phyloP scores from a whole-genome alignment of 2,329 filamentous ascomycete species.

The Dactylella cylindrospora region DNA sequence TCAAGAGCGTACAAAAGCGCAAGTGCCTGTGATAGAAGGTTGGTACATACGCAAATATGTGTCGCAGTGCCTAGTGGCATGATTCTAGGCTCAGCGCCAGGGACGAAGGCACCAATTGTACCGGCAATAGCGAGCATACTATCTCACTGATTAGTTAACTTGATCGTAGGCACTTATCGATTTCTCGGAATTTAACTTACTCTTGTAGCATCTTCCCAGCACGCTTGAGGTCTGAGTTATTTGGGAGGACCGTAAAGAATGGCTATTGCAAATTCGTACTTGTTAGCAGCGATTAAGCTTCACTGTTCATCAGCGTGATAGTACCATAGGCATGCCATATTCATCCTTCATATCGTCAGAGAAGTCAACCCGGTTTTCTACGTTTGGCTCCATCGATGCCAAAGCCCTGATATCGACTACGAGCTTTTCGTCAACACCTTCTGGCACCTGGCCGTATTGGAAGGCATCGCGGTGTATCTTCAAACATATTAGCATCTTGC shows the following conservation, averaged over 20 bases:
- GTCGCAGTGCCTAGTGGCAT: slow-evolving; percentile 45
- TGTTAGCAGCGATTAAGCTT: slow-evolving; percentile 16
- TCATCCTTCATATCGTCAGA: slow-evolving; percentile 42
- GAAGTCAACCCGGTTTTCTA: slow-evolving; percentile 43
- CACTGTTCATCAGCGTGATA: slow-evolving; percentile 44
- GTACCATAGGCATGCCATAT: slow-evolving; percentile 48
- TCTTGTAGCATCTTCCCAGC: slow-evolving; percentile 47
- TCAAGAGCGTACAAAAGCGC: background rate
- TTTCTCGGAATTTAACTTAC: slow-evolving; percentile 31
- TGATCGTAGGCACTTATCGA: background rate
- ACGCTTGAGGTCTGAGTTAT: slow-evolving; percentile 29
- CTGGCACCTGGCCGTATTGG: slow-evolving; percentile 46
- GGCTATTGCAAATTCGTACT: too few species aligned
- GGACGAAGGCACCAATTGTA: slow-evolving; percentile 45
- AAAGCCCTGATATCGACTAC: slow-evolving; percentile 47
- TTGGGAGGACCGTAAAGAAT: slow-evolving; percentile 8
- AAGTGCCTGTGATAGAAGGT: too few species aligned
- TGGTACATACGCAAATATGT: slow-evolving; percentile 45
- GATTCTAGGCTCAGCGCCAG: slow-evolving; percentile 46
- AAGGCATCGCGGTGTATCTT: slow-evolving; percentile 49
- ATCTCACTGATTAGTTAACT: background rate
- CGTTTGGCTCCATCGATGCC: slow-evolving; percentile 38
- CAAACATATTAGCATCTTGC: background rate
- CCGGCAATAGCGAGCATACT: slow-evolving; percentile 46
- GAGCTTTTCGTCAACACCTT: slow-evolving; percentile 45